These are phyloP conservation scores for Aspergillus ustus DNA, from an alignment of 2,329 filamentous ascomycete genomes.

Conservation along the genomic window DNA sequence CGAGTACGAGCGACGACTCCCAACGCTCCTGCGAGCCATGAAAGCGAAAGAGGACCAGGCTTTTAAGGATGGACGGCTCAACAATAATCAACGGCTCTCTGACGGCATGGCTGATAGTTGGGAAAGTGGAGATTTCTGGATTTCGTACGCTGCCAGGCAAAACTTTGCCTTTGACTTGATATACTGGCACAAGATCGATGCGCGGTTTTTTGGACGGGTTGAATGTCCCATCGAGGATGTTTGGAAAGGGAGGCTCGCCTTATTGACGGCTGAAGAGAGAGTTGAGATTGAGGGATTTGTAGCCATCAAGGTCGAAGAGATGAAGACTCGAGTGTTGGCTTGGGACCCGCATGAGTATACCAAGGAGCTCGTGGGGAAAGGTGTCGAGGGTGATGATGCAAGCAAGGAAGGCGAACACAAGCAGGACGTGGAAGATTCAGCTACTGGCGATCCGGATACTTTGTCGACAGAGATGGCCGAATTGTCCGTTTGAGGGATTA, in stretches of 20 bases:
- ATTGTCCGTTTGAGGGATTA: too few relatives aligned
- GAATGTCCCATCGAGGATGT: neutral
- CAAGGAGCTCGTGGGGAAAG: neutral
- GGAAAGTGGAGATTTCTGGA: conserved; percentile 21
- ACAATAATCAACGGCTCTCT: conserved; percentile 19
- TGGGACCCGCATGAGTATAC: conserved; percentile 23
- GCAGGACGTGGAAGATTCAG: neutral
- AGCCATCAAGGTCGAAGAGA: conserved; percentile 16
- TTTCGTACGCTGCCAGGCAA: conserved; percentile 12
- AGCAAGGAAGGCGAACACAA: neutral
- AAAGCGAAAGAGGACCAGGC: conserved; percentile 14
- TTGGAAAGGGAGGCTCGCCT: conserved; percentile 18
- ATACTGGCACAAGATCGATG: conserved; percentile 20
- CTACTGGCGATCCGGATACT: too few relatives aligned
- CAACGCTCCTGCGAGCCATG: conserved; percentile 22
- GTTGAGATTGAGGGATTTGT: conserved; percentile 18
- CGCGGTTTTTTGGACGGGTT: conserved; percentile 13
- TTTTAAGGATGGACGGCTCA: conserved; percentile 13
- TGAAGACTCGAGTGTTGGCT: conserved; percentile 13
- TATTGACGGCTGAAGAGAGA: conserved; percentile 14
- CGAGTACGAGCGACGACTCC: conserved; percentile 19
- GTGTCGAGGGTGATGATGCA: neutral
- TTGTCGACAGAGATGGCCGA: too few relatives aligned
- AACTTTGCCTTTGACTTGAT: conserved; percentile 22
- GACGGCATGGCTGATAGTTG: conserved; percentile 13